Evolutionary conservation across 805 yeast genomes (phyloP).

Genomic region (Candida berthetii): DNA sequence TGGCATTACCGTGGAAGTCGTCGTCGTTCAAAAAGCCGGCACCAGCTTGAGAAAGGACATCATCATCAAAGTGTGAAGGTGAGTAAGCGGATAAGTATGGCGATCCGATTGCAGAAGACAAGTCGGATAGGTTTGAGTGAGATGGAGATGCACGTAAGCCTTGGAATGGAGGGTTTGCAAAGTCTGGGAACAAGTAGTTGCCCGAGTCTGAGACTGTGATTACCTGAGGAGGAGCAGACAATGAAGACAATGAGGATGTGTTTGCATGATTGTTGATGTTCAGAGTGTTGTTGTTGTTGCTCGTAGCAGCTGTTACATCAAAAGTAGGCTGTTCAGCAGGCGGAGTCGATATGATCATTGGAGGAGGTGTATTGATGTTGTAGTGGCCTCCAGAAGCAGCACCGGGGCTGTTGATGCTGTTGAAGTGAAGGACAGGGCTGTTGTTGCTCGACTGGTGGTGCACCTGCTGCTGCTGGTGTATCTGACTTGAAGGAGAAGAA

Average conservation of each 20-base stretch:
- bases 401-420: background rate
- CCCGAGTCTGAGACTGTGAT: background rate
- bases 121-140: conserved; percentile 12
- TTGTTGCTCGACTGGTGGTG: too few relatives aligned
- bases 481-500: background rate
- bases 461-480: too few relatives aligned
- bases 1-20: background rate
- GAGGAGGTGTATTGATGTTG: background rate
- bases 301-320: background rate
- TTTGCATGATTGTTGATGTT: too few relatives aligned
- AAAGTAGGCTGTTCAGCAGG: conserved; percentile 5
- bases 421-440: background rate
- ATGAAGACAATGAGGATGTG: too few relatives aligned
- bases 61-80: conserved; percentile 11
- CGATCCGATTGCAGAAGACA: conserved; percentile 17
- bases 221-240: too few relatives aligned
- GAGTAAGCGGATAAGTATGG: conserved; percentile 16
- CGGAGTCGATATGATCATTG: conserved; percentile 12
- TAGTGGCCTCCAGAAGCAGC: background rate
- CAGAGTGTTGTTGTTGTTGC: background rate
- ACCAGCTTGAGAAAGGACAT: conserved; percentile 6
- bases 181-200: conserved; percentile 1
- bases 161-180: conserved; percentile 7
- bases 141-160: conserved; percentile 8
- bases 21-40: background rate